Base-by-base conservation (phyloP, 768 basidiomycete species). In the Tylopilus sp. region DNA sequence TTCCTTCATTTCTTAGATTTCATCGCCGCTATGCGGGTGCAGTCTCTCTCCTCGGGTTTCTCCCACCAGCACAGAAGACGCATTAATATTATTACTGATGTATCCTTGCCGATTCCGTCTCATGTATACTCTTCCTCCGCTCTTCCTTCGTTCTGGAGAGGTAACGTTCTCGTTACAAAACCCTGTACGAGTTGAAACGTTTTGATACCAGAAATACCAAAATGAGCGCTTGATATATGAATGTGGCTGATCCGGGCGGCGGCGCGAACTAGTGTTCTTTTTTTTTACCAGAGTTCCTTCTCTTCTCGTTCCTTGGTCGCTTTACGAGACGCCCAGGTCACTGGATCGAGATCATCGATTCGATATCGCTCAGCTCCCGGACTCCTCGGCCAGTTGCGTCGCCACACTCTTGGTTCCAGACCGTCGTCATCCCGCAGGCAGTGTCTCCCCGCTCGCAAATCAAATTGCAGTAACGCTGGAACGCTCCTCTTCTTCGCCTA, bases 41-140 rank as follows among this genome's bases (percentile, higher is more conserved):
- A 63, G 53, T 63, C 54, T 44, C 58, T 63, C 54, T 42, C 58
- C 49, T 61, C 50, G 51, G 49, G 24, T 56, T 65, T 59, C 57
- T 56, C 63, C 40, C 54, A 55, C 45, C 52, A 61, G 47, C 45
- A 57, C 56, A 62, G 58, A 56, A 54, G 62, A 36, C 37, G 16
- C 8, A 42, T n/a, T n/a, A n/a, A n/a, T n/a, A n/a, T n/a, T 30
- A 26, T 54, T 47, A 49, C 50, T 71, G 55, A 61, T 71, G 49
- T 59, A 59, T 55, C 50, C 30, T 37, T 54, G 50, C 56, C 45
- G 16, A 7, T 64, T 55, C 52, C 50, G 50, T 54, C 52, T 40
- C 45, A 36, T 58, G 52, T 13, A 31, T 13, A 30, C 37, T 11
- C 22, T 28, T 29, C 50, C 31, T 42, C 50, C 31, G 38, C 10